Evolutionary conservation across 768 basidiomycete genomes (phyloP).

Genomic region (Mycena albidolilacea): DNA sequence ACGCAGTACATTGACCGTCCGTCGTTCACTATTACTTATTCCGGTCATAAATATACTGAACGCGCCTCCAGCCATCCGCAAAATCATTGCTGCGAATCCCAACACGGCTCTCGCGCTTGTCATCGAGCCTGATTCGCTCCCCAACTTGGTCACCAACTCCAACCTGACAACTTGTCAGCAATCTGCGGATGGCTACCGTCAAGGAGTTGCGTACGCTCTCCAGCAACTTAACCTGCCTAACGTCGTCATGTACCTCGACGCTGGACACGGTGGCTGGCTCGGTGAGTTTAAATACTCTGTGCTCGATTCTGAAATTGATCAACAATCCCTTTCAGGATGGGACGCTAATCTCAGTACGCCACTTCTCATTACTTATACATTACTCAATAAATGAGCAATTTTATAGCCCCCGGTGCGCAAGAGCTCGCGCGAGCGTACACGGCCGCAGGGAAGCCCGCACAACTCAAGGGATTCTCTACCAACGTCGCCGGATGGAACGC

Average conservation of each 20-base stretch:
- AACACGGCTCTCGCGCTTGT: slow-evolving; percentile 38
- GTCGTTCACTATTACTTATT: slow-evolving; percentile 46
- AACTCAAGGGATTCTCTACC: slow-evolving; percentile 60
- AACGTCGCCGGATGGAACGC: slow-evolving; percentile 45
- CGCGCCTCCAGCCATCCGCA: slow-evolving; percentile 48
- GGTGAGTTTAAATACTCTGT: slow-evolving; percentile 32
- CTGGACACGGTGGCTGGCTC: slow-evolving; percentile 60
- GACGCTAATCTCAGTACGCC: slow-evolving; percentile 51
- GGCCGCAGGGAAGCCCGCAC: slow-evolving; percentile 51
- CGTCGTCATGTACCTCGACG: slow-evolving; percentile 59
- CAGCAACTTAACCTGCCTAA: slow-evolving; percentile 53
- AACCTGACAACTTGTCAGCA: slow-evolving; percentile 58
- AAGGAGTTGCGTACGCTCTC: slow-evolving; percentile 55
- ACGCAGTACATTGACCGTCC: slow-evolving; percentile 59
- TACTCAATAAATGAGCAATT: not conserved
- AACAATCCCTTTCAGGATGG: slow-evolving; percentile 17
- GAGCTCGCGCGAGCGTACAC: slow-evolving; percentile 54
- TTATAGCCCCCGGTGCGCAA: slow-evolving; percentile 52
- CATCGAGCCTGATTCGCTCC: slow-evolving; percentile 62
- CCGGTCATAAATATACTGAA: slow-evolving; percentile 46
- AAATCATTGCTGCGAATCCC: slow-evolving; percentile 54
- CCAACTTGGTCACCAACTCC: slow-evolving; percentile 65
- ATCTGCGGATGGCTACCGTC: slow-evolving; percentile 49
- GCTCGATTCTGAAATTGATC: slow-evolving; percentile 3
- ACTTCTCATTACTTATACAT: slow-evolving; percentile 1